Evolutionary conservation across 2,329 filamentous ascomycete genomes (phyloP).

Genomic region (Ophiocordyceps australis): DNA sequence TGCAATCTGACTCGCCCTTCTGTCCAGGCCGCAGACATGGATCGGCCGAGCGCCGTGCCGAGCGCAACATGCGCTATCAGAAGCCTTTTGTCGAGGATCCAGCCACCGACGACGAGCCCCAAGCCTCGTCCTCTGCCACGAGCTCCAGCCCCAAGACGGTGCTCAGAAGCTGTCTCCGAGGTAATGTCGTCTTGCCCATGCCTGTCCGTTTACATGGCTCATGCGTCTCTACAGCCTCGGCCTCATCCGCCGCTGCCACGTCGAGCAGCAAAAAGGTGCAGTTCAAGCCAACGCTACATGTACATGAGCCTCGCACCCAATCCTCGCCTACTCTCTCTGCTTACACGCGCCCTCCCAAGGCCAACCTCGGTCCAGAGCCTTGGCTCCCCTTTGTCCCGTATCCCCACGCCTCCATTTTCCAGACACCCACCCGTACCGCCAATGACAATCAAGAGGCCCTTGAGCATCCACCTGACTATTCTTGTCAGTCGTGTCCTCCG

Average conservation of each 20-base stretch:
- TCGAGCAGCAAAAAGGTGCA: constrained; percentile 9
- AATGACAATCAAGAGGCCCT: too few species aligned
- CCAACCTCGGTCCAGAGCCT: constrained; percentile 2
- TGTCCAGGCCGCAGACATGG: constrained; percentile 7
- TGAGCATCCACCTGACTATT: too few species aligned
- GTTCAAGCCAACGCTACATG: constrained; percentile 7
- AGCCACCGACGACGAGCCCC: neutral
- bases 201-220: too few species aligned
- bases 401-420: too few species aligned
- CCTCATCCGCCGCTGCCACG: constrained; percentile 6
- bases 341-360: neutral
- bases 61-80: constrained; percentile 7
- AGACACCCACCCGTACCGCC: too few species aligned
- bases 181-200: too few species aligned
- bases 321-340: constrained; percentile 3
- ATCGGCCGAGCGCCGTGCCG: constrained; percentile 10
- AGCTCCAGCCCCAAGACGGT: neutral
- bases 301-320: constrained; percentile 4
- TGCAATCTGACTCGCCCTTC: constrained; percentile 4
- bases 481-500: too few species aligned
- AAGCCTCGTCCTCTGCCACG: neutral
- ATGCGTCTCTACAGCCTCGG: neutral
- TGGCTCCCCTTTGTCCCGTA: too few species aligned
- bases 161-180: neutral
- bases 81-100: constrained; percentile 5